Evolutionary conservation across 192 early-diverging fungal species (phyloP).

Genomic region (Backusella australiensis): DNA sequence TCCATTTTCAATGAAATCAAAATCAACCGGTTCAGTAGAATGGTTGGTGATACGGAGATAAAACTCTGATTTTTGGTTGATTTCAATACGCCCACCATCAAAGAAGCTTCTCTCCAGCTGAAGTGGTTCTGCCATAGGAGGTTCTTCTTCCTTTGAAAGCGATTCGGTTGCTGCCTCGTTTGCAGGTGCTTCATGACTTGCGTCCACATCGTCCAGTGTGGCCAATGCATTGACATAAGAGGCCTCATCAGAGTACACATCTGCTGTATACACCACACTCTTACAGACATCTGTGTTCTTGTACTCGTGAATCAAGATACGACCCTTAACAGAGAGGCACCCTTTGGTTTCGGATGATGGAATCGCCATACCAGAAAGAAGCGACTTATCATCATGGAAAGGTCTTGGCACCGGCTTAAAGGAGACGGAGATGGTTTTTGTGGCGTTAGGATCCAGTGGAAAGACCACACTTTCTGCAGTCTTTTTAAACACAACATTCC

Average conservation of each 20-base stretch:
- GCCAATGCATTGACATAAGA: slow-evolving; percentile 25
- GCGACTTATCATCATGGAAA: slow-evolving; percentile 17
- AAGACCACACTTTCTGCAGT: slow-evolving; percentile 66
- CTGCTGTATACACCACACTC: slow-evolving; percentile 59
- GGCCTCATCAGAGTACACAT: slow-evolving; percentile 45
- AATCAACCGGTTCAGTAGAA: slow-evolving; percentile 25
- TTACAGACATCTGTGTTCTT: slow-evolving; percentile 82
- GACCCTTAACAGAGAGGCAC: slow-evolving; percentile 39
- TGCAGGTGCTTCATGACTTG: neutral
- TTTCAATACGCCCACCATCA: slow-evolving; percentile 51
- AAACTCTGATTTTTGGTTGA: slow-evolving; percentile 43
- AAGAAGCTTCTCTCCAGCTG: slow-evolving; percentile 41
- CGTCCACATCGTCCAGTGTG: neutral
- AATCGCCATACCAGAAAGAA: neutral
- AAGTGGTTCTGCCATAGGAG: slow-evolving; percentile 25
- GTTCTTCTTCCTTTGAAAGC: neutral
- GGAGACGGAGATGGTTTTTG: slow-evolving; percentile 62
- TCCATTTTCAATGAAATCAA: slow-evolving; percentile 31
- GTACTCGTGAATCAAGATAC: slow-evolving; percentile 74
- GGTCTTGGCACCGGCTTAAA: slow-evolving; percentile 50
- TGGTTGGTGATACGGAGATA: slow-evolving; percentile 54
- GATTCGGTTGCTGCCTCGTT: neutral
- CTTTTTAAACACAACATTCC: slow-evolving; percentile 39
- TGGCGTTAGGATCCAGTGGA: slow-evolving; percentile 62
- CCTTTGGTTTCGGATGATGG: neutral